These are phyloP conservation scores for Dactylellina cionopaga DNA, from an alignment of 2,329 filamentous ascomycete genomes.

Conservation along the genomic window DNA sequence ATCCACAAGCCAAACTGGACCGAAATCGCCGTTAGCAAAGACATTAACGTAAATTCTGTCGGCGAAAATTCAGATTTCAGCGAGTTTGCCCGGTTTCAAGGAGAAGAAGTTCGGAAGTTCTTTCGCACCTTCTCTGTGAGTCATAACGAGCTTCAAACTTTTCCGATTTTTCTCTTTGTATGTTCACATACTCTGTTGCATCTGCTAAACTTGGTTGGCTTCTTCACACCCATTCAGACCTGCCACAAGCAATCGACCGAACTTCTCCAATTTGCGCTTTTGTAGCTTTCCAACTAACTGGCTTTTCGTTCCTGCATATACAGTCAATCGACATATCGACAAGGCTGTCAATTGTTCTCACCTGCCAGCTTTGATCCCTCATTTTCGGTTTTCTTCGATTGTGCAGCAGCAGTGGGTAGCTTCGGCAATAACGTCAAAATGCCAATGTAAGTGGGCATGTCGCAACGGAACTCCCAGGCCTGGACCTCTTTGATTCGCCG, in stretches of 20 bases:
- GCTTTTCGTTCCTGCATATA: conserved; percentile 19
- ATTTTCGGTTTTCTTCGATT: conserved; percentile 6
- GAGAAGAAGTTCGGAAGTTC: conserved; percentile 1
- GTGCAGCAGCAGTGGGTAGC: conserved; percentile 19
- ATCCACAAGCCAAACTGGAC: too few species aligned
- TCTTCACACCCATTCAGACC: neutral
- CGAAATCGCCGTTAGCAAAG: conserved; percentile 4
- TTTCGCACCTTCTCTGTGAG: conserved; percentile 19
- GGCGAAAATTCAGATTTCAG: conserved; percentile 24
- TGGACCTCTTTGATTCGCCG: neutral
- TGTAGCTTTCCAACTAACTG: conserved; percentile 3
- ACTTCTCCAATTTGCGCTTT: conserved; percentile 12
- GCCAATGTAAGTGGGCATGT: conserved; percentile 29
- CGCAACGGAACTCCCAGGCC: neutral
- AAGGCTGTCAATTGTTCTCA: conserved; percentile 16
- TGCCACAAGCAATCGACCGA: neutral
- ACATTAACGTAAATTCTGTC: neutral
- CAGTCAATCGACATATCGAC: neutral
- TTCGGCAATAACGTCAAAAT: conserved; percentile 34
- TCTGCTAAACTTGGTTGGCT: too few species aligned
- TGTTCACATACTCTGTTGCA: neutral
- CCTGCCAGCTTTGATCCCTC: conserved; percentile 35
- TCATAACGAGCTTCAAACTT: conserved; percentile 16
- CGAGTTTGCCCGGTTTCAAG: neutral
- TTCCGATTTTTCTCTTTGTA: neutral